These are phyloP conservation scores for Gossypium schwendimanii DNA, from an alignment of 441 rosid genomes.

Conservation along the genomic window DNA sequence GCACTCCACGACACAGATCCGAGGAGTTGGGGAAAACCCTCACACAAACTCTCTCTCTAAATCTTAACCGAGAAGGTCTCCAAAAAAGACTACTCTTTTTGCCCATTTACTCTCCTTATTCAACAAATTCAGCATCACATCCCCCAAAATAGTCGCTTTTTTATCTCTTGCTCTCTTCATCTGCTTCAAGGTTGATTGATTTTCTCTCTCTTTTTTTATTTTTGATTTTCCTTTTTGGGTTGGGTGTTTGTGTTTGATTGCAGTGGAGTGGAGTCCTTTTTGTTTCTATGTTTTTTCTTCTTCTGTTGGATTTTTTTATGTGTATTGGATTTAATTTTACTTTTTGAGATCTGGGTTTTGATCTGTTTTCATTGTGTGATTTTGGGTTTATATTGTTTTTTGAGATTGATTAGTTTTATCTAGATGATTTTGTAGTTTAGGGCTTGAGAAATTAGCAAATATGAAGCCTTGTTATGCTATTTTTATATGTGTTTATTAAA, in stretches of 20 bases:
- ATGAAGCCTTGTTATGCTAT: neutral
- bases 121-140: neutral
- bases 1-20: slow-evolving; percentile 82
- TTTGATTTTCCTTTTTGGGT: neutral
- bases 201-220: neutral
- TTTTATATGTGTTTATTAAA: neutral
- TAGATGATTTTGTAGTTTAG: neutral
- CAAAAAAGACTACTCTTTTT: neutral
- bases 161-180: neutral
- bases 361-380: neutral
- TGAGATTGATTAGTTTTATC: neutral
- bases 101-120: neutral
- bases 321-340: neutral
- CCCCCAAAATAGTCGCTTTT: neutral
- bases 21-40: slow-evolving; percentile 63
- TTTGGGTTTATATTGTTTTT: neutral
- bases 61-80: neutral
- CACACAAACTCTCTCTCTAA: neutral
- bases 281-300: slow-evolving; percentile 1
- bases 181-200: neutral
- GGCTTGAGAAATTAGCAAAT: neutral
- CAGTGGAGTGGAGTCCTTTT: neutral
- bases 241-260: neutral
- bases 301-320: slow-evolving; percentile 8
- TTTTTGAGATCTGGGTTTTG: slow-evolving; percentile 24